Conservation (phyloP, 495 filamentous ascomycete species). For the Hyaloscypha variabilis region DNA sequence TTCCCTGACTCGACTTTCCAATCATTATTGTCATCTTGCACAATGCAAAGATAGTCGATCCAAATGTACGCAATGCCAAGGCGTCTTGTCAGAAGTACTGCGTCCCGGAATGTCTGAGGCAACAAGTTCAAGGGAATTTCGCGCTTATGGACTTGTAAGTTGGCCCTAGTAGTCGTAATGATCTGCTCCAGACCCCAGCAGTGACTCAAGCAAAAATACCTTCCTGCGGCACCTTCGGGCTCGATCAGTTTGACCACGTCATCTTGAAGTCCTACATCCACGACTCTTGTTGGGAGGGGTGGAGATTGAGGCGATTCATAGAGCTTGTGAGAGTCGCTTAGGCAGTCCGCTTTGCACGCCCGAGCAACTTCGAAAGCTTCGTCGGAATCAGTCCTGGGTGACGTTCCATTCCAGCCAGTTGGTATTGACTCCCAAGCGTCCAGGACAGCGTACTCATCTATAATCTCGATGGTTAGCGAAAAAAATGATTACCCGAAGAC, state of each 20-base stretch:
- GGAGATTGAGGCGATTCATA: too few relatives aligned
- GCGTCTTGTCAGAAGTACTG: slow-evolving; percentile 22
- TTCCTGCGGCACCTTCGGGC: background rate
- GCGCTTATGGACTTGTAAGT: background rate
- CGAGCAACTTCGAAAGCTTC: background rate
- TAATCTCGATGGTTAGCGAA: too few relatives aligned
- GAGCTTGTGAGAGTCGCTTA: background rate
- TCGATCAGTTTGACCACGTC: slow-evolving; percentile 10
- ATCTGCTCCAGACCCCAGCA: slow-evolving; percentile 27
- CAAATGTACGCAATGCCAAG: slow-evolving; percentile 32
- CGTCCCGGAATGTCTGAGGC: slow-evolving; percentile 28
- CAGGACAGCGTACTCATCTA: background rate
- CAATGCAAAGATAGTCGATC: slow-evolving; percentile 32
- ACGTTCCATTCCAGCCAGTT: background rate
- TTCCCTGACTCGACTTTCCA: slow-evolving; percentile 20
- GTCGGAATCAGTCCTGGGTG: background rate
- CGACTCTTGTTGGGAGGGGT: slow-evolving; percentile 25
- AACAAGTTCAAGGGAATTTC: slow-evolving; percentile 9
- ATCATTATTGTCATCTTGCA: slow-evolving; percentile 29
- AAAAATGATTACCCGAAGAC: too few relatives aligned
- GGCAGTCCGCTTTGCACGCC: background rate
- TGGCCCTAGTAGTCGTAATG: slow-evolving; percentile 12
- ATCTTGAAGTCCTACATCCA: slow-evolving; percentile 21
- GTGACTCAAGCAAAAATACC: slow-evolving; percentile 23
- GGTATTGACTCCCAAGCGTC: background rate